Evolutionary conservation across 176 grass and related monocot species (phyloP).

Genomic region (Zea mays): DNA sequence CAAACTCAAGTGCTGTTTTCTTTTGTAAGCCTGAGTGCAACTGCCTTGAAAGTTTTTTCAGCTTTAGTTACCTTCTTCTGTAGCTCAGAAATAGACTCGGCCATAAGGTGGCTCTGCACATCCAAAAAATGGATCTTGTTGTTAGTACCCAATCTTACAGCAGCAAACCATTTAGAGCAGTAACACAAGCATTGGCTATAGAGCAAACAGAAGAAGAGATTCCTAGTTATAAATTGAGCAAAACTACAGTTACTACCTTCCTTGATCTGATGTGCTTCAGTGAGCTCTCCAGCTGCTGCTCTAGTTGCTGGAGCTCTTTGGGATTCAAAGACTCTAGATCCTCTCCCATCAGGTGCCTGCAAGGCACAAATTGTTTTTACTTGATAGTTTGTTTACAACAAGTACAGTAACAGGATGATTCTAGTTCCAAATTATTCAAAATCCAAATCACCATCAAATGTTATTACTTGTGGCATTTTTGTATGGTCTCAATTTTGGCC

Average conservation of each 20-base stretch:
- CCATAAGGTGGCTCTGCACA: slow-evolving; percentile 64
- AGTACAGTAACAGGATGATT: background rate
- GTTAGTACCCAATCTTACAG: background rate
- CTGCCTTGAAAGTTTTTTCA: background rate
- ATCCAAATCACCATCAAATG: background rate
- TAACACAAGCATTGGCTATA: background rate
- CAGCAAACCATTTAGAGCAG: background rate
- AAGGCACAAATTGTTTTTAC: background rate
- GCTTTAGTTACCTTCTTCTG: slow-evolving; percentile 58
- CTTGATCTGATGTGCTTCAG: slow-evolving; percentile 76
- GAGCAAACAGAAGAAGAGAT: background rate
- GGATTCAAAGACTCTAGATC: slow-evolving; percentile 59
- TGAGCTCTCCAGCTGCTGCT: slow-evolving; percentile 76
- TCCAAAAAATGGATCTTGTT: background rate
- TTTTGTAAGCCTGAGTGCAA: background rate
- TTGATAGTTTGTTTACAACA: background rate
- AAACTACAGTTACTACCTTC: slow-evolving; percentile 54
- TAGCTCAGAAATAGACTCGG: slow-evolving; percentile 63
- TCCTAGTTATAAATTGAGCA: background rate
- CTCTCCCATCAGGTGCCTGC: slow-evolving; percentile 76
- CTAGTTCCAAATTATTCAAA: background rate
- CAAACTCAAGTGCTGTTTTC: background rate
- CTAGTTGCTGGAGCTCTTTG: slow-evolving; percentile 80
- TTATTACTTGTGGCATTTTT: slow-evolving; percentile 72
- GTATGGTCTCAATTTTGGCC: slow-evolving; percentile 66